A percentile compares a stretch with the other conserved stretches of the same genome.
Conservation (phyloP, 2,329 filamentous ascomycete genomes). For the Pseudogymnoascus pannorum region DNA sequence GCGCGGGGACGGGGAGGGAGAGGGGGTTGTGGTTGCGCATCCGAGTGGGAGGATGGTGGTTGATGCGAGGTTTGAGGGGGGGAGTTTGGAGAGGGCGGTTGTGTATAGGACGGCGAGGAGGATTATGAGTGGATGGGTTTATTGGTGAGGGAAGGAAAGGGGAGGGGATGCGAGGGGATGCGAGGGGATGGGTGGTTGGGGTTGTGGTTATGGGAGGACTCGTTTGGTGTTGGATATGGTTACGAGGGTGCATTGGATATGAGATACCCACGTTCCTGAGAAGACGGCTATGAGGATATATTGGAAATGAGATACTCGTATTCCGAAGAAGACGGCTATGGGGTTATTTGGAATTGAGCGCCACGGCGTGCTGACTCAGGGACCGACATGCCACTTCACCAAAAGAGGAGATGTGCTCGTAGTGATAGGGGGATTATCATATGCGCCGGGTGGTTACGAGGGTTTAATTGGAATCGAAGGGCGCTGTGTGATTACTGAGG, state of each 20-base stretch:
- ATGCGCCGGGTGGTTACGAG: neutral
- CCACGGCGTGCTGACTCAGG: too few relatives aligned
- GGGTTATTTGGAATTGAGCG: too few relatives aligned
- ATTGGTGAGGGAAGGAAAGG: slow-evolving; percentile 25
- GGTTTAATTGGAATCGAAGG: neutral
- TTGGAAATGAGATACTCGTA: neutral
- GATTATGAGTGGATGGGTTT: slow-evolving; percentile 40
- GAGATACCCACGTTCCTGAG: slow-evolving; percentile 10
- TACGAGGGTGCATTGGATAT: neutral
- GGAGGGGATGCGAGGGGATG: neutral
- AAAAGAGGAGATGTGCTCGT: too few relatives aligned
- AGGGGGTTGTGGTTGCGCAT: slow-evolving; percentile 37
- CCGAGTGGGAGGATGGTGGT: slow-evolving; percentile 40
- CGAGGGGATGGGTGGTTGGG: too few relatives aligned
- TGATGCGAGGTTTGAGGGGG: slow-evolving; percentile 32
- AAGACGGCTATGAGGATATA: too few relatives aligned
- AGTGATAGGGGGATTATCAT: too few relatives aligned
- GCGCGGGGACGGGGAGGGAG: slow-evolving; percentile 15
- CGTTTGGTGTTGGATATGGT: neutral
- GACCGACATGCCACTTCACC: too few relatives aligned
- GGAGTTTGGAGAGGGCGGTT: slow-evolving; percentile 32
- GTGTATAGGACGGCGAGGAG: slow-evolving; percentile 42
- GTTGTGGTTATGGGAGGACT: neutral
- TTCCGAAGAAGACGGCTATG: too few relatives aligned
- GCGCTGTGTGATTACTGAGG: neutral